phyloP scores from a whole-genome alignment of 768 basidiomycete genomes.

The Boletus rubroflammeus region DNA sequence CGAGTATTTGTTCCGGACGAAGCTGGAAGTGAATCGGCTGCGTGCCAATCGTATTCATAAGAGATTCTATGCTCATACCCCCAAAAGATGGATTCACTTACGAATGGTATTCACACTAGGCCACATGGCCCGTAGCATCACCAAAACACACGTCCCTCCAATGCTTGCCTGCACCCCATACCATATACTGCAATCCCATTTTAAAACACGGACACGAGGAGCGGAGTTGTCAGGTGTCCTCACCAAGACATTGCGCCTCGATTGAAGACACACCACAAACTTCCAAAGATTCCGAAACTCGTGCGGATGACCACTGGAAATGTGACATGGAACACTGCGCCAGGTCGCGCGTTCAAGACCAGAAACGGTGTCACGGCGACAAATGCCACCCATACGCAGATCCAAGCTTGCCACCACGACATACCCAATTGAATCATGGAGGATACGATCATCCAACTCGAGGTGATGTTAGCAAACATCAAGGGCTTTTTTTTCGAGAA shows the following conservation, averaged over 20 bases:
- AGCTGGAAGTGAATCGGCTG: conserved; percentile 69
- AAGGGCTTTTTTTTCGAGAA: not conserved
- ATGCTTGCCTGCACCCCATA: conserved; percentile 80
- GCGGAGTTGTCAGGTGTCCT: conserved; percentile 26
- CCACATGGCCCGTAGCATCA: conserved; percentile 75
- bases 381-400: conserved; percentile 70
- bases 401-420: conserved; percentile 84
- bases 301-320: conserved; percentile 73
- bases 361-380: conserved; percentile 64
- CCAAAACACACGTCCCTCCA: conserved; percentile 73
- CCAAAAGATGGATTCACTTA: conserved; percentile 32
- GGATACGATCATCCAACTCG: conserved; percentile 73
- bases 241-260: conserved; percentile 71
- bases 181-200: conserved; percentile 50
- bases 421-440: conserved; percentile 71
- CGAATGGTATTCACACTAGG: conserved; percentile 66
- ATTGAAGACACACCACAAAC: conserved; percentile 76
- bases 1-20: conserved; percentile 73
- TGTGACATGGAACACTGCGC: conserved; percentile 72
- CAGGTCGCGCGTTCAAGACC: conserved; percentile 72
- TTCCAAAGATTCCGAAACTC: conserved; percentile 78
- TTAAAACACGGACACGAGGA: conserved; percentile 14
- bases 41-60: conserved; percentile 3
- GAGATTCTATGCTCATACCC: not conserved
- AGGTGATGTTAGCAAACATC: conserved; percentile 2